Percentiles rank a stretch among this genome's conserved stretches.
Conservation (phyloP, 2,329 filamentous ascomycete genomes). For the Penicillium palitans region DNA sequence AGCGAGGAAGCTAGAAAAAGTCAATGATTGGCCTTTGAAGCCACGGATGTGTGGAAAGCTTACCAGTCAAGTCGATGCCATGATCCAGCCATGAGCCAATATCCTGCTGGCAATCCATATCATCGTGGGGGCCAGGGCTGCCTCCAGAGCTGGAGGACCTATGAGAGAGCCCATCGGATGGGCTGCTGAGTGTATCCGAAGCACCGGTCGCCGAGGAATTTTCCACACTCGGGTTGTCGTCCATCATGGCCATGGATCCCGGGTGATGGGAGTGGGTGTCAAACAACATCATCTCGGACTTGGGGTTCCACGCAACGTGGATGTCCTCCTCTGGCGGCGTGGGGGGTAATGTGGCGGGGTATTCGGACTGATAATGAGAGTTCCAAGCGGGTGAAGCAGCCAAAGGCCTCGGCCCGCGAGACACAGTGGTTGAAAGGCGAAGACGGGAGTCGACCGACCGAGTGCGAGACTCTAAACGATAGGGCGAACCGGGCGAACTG, state of each 20-base stretch:
- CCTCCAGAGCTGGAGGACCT: constrained; percentile 34
- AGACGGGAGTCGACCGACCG: constrained; percentile 33
- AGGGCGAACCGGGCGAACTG: constrained; percentile 25
- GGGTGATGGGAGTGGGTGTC: constrained; percentile 31
- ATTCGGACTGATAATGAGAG: constrained; percentile 29
- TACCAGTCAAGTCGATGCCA: constrained; percentile 40
- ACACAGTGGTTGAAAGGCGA: constrained; percentile 38
- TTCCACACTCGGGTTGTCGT: constrained; percentile 33
- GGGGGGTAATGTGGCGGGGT: constrained; percentile 39
- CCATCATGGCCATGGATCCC: constrained; percentile 29
- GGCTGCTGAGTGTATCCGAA: constrained; percentile 33
- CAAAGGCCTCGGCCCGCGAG: constrained; percentile 34
- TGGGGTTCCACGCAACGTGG: constrained; percentile 40
- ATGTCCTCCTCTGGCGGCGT: constrained; percentile 46
- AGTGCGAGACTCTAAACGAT: constrained; percentile 28
- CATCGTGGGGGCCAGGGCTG: constrained; percentile 32
- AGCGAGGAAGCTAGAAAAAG: constrained; percentile 38
- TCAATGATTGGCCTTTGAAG: constrained; percentile 4
- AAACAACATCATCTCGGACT: constrained; percentile 33
- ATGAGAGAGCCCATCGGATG: constrained; percentile 33
- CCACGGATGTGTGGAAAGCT: constrained; percentile 14
- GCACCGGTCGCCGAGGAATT: constrained; percentile 28
- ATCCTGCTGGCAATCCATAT: constrained; percentile 37
- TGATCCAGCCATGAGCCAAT: constrained; percentile 40
- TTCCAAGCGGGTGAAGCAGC: constrained; percentile 30